These are phyloP conservation scores for Botrytis fabae DNA, from an alignment of 2,329 filamentous ascomycete genomes.

Conservation along the genomic window DNA sequence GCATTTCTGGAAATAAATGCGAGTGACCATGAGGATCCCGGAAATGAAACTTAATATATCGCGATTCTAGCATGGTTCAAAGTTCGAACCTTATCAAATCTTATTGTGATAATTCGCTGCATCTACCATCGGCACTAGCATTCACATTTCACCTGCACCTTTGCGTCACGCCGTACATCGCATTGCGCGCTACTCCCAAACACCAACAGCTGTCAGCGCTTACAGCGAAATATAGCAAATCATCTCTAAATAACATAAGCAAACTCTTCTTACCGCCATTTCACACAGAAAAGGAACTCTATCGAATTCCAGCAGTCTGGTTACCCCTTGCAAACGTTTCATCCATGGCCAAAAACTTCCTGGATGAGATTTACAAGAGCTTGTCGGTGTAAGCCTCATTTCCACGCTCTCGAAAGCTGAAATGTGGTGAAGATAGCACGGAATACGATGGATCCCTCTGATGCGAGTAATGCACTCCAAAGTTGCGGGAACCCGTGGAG, in stretches of 20 bases:
- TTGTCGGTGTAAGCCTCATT: constrained; percentile 15
- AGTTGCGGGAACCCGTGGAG: neutral
- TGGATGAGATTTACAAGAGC: neutral
- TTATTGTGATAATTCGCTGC: neutral
- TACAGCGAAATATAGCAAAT: neutral
- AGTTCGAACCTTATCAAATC: neutral
- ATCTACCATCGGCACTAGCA: constrained; percentile 1
- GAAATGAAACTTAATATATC: neutral
- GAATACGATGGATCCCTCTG: neutral
- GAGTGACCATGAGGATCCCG: neutral
- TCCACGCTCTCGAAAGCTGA: constrained; percentile 2
- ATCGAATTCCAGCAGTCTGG: constrained; percentile 2
- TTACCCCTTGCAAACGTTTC: constrained; percentile 11
- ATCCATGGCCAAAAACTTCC: neutral
- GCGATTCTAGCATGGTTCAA: neutral
- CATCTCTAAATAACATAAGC: neutral
- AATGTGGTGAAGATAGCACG: neutral
- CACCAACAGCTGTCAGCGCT: neutral
- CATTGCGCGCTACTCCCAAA: neutral
- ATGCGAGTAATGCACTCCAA: neutral
- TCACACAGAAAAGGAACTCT: neutral
- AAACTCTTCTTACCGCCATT: constrained; percentile 10
- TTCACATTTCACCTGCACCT: constrained; percentile 3
- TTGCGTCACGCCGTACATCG: constrained; percentile 2
- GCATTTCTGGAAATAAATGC: constrained; percentile 1